Evolutionary conservation across 2,329 filamentous ascomycete genomes (phyloP).

Genomic region (Cladophialophora immunda): DNA sequence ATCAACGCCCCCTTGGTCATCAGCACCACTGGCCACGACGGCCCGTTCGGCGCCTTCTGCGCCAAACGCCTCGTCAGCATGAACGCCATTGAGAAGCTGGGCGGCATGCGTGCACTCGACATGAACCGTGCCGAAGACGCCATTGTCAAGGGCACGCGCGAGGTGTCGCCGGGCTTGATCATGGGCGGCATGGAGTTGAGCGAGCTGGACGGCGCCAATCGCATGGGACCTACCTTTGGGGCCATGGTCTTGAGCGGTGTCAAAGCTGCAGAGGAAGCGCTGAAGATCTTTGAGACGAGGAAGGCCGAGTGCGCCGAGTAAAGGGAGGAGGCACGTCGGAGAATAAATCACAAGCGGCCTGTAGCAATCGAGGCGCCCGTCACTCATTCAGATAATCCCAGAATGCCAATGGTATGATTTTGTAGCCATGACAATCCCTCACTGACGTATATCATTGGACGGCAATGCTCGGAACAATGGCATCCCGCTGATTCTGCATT

Average conservation of each 20-base stretch:
- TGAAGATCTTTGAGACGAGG: conserved; percentile 78
- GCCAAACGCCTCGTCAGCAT: conserved; percentile 92
- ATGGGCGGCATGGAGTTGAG: conserved; percentile 95
- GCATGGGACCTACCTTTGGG: conserved; percentile 89
- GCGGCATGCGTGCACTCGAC: conserved; percentile 91
- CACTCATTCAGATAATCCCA: conserved; percentile 2
- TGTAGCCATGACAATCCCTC: too few species aligned
- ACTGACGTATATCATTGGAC: conserved; percentile 1
- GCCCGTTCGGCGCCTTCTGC: conserved; percentile 87
- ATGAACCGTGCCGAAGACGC: conserved; percentile 93
- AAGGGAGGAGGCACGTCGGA: not conserved
- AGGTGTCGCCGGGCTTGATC: conserved; percentile 86
- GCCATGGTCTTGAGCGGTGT: conserved; percentile 89
- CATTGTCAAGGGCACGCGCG: conserved; percentile 89
- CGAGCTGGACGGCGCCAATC: conserved; percentile 88
- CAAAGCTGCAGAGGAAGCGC: conserved; percentile 88
- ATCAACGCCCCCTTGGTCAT: conserved; percentile 92
- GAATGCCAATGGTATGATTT: not conserved
- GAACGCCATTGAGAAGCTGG: conserved; percentile 81
- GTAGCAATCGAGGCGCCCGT: not conserved
- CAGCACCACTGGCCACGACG: conserved; percentile 90
- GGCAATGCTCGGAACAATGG: not conserved
- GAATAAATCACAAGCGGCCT: not conserved
- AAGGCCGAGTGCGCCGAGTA: conserved; percentile 77
- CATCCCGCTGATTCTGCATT: not conserved